These are phyloP conservation scores for Avena insularis DNA, from an alignment of 176 grass and related monocot species.

Conservation along the genomic window DNA sequence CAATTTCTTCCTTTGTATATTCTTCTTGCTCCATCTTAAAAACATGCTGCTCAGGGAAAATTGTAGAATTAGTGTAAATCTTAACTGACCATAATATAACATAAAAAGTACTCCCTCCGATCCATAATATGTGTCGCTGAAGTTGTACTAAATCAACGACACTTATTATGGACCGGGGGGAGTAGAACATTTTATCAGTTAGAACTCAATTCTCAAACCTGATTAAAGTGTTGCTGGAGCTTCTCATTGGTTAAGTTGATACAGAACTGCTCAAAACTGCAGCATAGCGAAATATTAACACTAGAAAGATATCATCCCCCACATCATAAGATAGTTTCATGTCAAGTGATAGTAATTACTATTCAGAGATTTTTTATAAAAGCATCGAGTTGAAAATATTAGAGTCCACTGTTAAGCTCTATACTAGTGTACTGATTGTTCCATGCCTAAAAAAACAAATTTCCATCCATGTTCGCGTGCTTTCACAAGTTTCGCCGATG, in stretches of 20 bases:
- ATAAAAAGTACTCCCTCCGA: slow-evolving; percentile 18
- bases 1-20: slow-evolving; percentile 98
- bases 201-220: slow-evolving; percentile 59
- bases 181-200: slow-evolving; percentile 36
- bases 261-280: slow-evolving; percentile 99
- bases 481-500: slow-evolving; percentile 14
- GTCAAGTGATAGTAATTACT: slow-evolving; percentile 1
- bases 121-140: too few relatives aligned
- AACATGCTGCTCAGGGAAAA: slow-evolving; percentile 77
- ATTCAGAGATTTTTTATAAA: slow-evolving; percentile 22
- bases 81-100: slow-evolving; percentile 26
- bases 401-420: background rate
- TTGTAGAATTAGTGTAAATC: slow-evolving; percentile 19
- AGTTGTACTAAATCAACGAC: too few relatives aligned
- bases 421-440: slow-evolving; percentile 16
- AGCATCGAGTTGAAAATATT: slow-evolving; percentile 20
- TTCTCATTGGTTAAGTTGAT: slow-evolving; percentile 99
- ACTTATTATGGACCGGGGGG: too few relatives aligned
- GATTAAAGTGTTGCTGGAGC: slow-evolving; percentile 99
- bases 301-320: background rate
- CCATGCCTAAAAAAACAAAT: slow-evolving; percentile 15
- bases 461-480: background rate
- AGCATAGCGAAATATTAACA: slow-evolving; percentile 45
- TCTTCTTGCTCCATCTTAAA: slow-evolving; percentile 99
- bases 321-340: slow-evolving; percentile 35